phyloP scores from a whole-genome alignment of 768 basidiomycete genomes.

The Auricularia sp. region DNA sequence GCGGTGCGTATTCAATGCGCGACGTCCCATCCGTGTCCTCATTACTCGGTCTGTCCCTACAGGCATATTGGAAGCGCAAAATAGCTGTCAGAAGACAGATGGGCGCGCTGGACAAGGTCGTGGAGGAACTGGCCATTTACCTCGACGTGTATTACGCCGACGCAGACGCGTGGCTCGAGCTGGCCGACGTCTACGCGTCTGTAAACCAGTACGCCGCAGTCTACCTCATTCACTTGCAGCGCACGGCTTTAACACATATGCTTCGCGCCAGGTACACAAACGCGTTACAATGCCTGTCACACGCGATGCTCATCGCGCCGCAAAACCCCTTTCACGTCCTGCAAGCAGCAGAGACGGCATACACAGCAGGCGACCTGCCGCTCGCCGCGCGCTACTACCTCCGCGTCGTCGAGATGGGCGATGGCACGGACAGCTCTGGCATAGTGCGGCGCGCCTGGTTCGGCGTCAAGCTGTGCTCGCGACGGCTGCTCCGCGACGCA shows the following conservation, averaged over 20 bases:
- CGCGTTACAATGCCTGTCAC: constrained; percentile 67
- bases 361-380: constrained; percentile 63
- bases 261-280: constrained; percentile 40
- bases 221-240: background rate
- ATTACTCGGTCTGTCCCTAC: background rate
- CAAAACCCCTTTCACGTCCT: constrained; percentile 80
- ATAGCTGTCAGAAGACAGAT: constrained; percentile 58
- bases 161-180: constrained; percentile 78
- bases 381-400: constrained; percentile 75
- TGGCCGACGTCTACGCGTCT: constrained; percentile 68
- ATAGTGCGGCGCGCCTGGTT: constrained; percentile 54
- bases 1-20: constrained; percentile 38
- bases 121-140: constrained; percentile 59
- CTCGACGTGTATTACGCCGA: constrained; percentile 87
- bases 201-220: constrained; percentile 48
- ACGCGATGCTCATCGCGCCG: constrained; percentile 71
- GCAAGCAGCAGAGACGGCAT: constrained; percentile 83
- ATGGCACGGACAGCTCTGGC: constrained; percentile 35
- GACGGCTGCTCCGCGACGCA: constrained; percentile 38
- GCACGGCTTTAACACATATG: constrained; percentile 18
- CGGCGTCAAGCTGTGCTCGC: constrained; percentile 71
- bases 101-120: constrained; percentile 55
- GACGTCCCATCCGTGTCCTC: too few species aligned
- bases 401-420: constrained; percentile 68
- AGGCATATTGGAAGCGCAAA: constrained; percentile 75